Percentiles rank a stretch among this genome's conserved stretches.
phyloP scores from a whole-genome alignment of 2,329 filamentous ascomycete genomes.

The Hymenotorrendiella dingleyae region DNA sequence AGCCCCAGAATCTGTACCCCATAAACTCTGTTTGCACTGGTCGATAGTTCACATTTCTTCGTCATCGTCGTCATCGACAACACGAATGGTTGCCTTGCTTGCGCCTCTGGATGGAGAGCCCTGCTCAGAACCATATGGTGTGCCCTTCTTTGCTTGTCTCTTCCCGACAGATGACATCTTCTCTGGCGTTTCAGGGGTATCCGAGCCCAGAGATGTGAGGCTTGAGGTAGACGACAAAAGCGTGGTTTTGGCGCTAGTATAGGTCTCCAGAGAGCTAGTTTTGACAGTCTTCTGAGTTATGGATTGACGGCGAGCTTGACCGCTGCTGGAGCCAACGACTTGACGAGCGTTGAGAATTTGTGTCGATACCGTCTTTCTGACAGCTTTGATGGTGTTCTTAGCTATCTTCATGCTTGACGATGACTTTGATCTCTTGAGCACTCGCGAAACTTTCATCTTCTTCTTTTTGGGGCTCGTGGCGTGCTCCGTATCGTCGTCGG shows the following conservation, averaged over 20 bases:
- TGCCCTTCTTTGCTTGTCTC: slow-evolving; percentile 12
- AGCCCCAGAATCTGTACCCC: no score
- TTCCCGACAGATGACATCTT: slow-evolving; percentile 11
- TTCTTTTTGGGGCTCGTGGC: slow-evolving; percentile 36
- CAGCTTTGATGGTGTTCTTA: slow-evolving; percentile 32
- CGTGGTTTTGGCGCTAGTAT: slow-evolving; percentile 20
- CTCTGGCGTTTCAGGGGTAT: slow-evolving; percentile 4
- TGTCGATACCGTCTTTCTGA: slow-evolving; percentile 36
- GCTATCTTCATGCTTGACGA: slow-evolving; percentile 30
- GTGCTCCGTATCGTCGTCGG: slow-evolving; percentile 10
- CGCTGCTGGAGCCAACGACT: no score
- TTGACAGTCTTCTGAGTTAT: slow-evolving; percentile 17
- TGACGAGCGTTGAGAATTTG: slow-evolving; percentile 20
- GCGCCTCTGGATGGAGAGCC: slow-evolving; percentile 10
- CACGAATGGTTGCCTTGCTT: slow-evolving; percentile 19
- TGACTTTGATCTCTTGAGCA: slow-evolving; percentile 32
- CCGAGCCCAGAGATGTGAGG: slow-evolving; percentile 18
- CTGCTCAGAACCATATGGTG: slow-evolving; percentile 9
- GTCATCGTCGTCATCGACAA: slow-evolving; percentile 13
- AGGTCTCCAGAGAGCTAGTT: slow-evolving; percentile 22
- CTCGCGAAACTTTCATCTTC: slow-evolving; percentile 39
- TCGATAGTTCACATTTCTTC: not conserved
- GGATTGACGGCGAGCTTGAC: slow-evolving; percentile 15
- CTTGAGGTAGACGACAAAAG: slow-evolving; percentile 23
- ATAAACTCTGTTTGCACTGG: no score